Evolutionary conservation across 305 asterid genomes (phyloP), one percentile per base, ranked within the genome.

Genomic region (Coffea humblotiana): DNA sequence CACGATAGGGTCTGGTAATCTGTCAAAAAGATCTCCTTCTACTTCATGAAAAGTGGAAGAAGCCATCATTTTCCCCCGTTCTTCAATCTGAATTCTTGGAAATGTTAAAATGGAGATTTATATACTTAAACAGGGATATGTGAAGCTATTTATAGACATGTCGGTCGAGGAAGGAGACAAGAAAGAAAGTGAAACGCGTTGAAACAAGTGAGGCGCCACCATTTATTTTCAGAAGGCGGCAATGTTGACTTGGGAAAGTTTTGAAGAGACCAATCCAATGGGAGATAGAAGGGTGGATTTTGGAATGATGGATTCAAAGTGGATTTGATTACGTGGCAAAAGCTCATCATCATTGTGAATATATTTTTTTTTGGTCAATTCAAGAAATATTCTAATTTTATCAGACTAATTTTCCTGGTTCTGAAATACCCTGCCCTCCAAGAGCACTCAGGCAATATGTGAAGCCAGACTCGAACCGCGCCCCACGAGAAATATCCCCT

Each of bases 1-100:
- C 8, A 91, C 81, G 45, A 92, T 72, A 40, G 88, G 94, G 83
- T 92, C 93, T 19, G 95, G 92, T 68, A 92, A 64, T 2, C 86
- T 84, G 43, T 88, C 92, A 82, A 92, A 91, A 47, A 65, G 35
- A 82, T 90, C 90, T 1, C 58, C 65, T 72, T 64, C 74, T 52
- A 40, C 43, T 3, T 40, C 43, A 40, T 68, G 68, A 5, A 4
- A 8, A 35, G 15, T 29, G 15, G 70, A 25, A 54, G 16, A 52
- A 70, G 56, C 71, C 10, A 66, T 71, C 10, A 48, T 71, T 16
- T 61, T 32, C 23, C 16, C 13, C 32, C 15, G 51, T 47, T 47
- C 58, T 11, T 52, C 63, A 32, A 32, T 32, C 54, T 47, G 67
- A 56, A 37, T 47, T 47, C 25, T 56, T 18, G 16, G n/a, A 35